Evolutionary conservation across 2,329 filamentous ascomycete genomes (phyloP).

Genomic region (Fusarium luffae): DNA sequence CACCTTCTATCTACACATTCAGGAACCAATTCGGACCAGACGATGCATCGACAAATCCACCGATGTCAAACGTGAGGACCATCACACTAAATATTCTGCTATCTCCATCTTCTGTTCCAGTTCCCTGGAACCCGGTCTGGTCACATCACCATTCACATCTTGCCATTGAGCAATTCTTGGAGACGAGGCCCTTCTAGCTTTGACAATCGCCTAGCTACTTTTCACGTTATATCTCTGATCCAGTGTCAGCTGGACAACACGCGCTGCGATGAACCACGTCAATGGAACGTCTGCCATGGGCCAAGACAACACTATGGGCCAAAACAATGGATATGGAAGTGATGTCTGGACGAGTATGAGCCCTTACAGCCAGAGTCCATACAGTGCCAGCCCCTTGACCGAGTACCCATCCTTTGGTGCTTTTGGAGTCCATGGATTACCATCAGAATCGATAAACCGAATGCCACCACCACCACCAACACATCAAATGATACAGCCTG

Average conservation of each 20-base stretch:
- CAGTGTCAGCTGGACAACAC: constrained; percentile 36
- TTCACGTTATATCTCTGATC: constrained; percentile 9
- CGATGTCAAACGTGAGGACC: constrained; percentile 40
- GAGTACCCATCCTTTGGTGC: constrained; percentile 69
- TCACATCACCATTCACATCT: constrained; percentile 18
- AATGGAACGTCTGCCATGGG: constrained; percentile 49
- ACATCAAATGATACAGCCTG: constrained; percentile 50
- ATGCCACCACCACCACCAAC: constrained; percentile 67
- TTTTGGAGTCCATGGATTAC: constrained; percentile 66
- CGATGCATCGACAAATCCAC: constrained; percentile 41
- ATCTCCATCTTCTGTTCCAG: constrained; percentile 22
- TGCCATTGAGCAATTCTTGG: constrained; percentile 1
- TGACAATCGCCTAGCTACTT: not conserved
- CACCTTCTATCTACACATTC: constrained; percentile 30
- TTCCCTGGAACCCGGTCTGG: constrained; percentile 19
- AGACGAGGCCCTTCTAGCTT: constrained; percentile 4
- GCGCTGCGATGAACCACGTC: constrained; percentile 49
- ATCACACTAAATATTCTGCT: constrained; percentile 35
- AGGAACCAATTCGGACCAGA: constrained; percentile 35
- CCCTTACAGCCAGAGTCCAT: constrained; percentile 71
- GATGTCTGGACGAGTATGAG: constrained; percentile 68
- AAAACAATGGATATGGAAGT: constrained; percentile 50
- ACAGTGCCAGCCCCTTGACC: constrained; percentile 64
- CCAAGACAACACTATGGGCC: constrained; percentile 48
- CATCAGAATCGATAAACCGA: constrained; percentile 61